Evolutionary conservation across 805 yeast genomes (phyloP), one percentile per base, ranked within the genome.

Genomic region (Ogataea populi-albae): DNA sequence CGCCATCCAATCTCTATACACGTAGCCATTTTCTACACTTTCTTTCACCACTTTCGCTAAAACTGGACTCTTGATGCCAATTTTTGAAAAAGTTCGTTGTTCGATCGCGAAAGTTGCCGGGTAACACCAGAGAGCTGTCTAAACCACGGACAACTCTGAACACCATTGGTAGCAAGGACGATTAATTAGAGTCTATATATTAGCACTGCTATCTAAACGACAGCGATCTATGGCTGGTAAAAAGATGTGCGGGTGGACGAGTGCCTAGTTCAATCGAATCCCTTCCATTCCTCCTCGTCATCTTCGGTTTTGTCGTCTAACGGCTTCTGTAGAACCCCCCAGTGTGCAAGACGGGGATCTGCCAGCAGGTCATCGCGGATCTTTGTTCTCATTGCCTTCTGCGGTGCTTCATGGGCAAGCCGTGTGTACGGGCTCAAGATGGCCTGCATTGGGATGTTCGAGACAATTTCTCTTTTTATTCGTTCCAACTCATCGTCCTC

Each of bases 351-450:
- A 52, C 93, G 71, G 19, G 64, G 58, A 52, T 89, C 95, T 1
- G 65, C 63, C 25, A 85, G 63, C 0, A 91, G 69, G 23, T 86
- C 93, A 23, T 75, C 79, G 46, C 66, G 68, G 39, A 81, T 79
- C 49, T 77, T 81, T 32, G 68, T 64, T 57, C 86, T 75, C 41
- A 88, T 62, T 3, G 83, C 76, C 62, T 82, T 85, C 54, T 75
- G 68, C 22, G 65, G 59, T 3, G 73, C 68, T n/a, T 66, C 59
- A 20, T 66, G 62, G 17, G 67, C 64, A 35, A 88, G 64, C 2
- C 60, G 66, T 21, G 62, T 62, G 48, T 87, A 79, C 4, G 94
- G 86, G n/a, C 60, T 59, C 11, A 89, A 55, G 28, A 88, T 63
- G 22, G 55, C 54, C 1, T 55, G 56, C 11, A 86, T 46, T 10